Base-by-base conservation (phyloP, 495 filamentous ascomycete genomes). In the Hypoxylon crocopeplum region DNA sequence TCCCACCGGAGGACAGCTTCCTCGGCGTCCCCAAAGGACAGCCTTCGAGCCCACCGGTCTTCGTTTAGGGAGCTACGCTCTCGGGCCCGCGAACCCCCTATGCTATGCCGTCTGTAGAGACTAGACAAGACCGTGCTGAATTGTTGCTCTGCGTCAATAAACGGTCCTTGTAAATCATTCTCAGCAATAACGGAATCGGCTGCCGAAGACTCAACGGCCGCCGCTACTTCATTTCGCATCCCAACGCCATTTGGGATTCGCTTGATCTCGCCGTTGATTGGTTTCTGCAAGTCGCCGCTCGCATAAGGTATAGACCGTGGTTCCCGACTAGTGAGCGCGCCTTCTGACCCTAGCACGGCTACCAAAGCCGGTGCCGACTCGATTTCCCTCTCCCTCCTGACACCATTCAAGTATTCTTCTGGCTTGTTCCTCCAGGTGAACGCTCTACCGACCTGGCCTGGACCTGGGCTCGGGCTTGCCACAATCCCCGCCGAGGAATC, bases 11-110 rank as follows among this genome's bases (percentile, higher is more conserved):
- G 78, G 2, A 96, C 72, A 24, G 88, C 92, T 55, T 96, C 91
- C 71, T 95, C 91, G n/a, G 92, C 93, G 34, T 85, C 81, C 58
- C 88, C 89, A 68, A 98, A 98, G 3, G 91, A 96, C 52, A 98
- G 77, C 45, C 92, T 89, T 4, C 92, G 84, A 0, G 92, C 85
- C 82, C 86, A 95, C 48, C 81, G 81, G 12, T 79, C 77, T 37
- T 88, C 82, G 48, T 82, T 77, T 10, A 78, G 68, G 6, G 69
- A 60, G 8, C 74, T 62, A 36, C 67, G 51, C 2, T 66, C 64
- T 29, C 54, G 15, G 48, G 64, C 50, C 46, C 49, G 73, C 54
- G 72, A 63, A 48, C 57, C 74, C 66, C 69, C 72, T 64, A 79
- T 59, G 56, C 82, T 86, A 25, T 82, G 75, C 3, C 82, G 72